Conservation (phyloP, 352 stramenopile genomes). For the Phytophthora podocarpi region DNA sequence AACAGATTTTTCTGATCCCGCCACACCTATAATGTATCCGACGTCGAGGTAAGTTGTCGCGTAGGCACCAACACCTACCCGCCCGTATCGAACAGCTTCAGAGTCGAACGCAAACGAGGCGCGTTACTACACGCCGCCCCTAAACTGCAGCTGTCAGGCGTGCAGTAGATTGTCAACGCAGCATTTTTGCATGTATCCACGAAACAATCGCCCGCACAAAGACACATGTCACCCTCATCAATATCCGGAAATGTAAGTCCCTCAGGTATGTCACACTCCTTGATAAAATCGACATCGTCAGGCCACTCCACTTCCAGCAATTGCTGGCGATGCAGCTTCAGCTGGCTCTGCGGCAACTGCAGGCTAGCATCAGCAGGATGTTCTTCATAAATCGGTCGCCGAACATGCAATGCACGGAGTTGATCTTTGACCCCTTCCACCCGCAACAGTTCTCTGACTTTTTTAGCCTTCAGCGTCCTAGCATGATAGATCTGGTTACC, state of each 20-base stretch:
- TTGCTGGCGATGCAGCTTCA: too few relatives aligned
- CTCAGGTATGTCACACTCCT: too few relatives aligned
- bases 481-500: not conserved
- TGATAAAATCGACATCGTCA: too few relatives aligned
- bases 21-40: not conserved
- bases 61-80: not conserved
- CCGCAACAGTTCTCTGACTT: too few relatives aligned
- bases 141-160: not conserved
- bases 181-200: not conserved
- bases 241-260: not conserved
- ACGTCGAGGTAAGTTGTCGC: not conserved
- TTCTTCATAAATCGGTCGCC: too few relatives aligned
- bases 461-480: too few relatives aligned
- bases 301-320: too few relatives aligned
- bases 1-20: too few relatives aligned
- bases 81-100: not conserved
- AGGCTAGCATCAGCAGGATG: too few relatives aligned
- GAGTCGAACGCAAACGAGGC: not conserved
- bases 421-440: too few relatives aligned
- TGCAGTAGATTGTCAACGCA: not conserved
- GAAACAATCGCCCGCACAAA: not conserved
- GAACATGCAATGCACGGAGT: too few relatives aligned
- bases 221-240: not conserved
- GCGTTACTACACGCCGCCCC: not conserved
- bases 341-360: too few relatives aligned